These are phyloP conservation scores for Coemansia sp. DNA, from an alignment of 192 early-diverging fungal species.

Conservation along the genomic window DNA sequence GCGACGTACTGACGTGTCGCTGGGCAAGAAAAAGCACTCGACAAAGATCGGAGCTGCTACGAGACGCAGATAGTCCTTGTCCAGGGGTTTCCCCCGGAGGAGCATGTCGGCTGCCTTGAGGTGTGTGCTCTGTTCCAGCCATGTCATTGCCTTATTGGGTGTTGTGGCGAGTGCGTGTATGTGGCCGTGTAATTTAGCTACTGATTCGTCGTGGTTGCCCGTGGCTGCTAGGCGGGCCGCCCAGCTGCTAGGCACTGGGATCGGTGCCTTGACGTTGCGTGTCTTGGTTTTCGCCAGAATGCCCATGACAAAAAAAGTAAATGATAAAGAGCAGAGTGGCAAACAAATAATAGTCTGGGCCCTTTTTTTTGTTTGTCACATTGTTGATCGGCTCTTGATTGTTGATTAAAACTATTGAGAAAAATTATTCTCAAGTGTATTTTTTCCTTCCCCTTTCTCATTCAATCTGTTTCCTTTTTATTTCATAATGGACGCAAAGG, in stretches of 20 bases:
- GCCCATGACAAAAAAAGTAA: constrained; percentile 27
- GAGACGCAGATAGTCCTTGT: constrained; percentile 34
- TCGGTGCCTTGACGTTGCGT: constrained; percentile 34
- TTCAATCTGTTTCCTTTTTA: neutral
- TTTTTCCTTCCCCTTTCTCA: neutral
- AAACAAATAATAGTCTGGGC: neutral
- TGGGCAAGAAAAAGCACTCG: constrained; percentile 43
- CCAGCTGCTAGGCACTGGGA: constrained; percentile 39
- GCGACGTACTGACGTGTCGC: constrained; percentile 21
- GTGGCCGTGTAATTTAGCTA: constrained; percentile 2
- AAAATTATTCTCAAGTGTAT: neutral
- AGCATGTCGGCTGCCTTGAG: constrained; percentile 18
- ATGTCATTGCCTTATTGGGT: constrained; percentile 7
- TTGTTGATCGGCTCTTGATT: neutral
- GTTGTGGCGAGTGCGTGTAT: constrained; percentile 6
- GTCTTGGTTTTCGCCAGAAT: constrained; percentile 28
- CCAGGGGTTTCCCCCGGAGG: neutral
- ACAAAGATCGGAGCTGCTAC: constrained; percentile 35
- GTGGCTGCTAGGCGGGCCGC: neutral
- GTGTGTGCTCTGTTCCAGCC: constrained; percentile 43
- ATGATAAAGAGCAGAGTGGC: neutral
- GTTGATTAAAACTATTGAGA: neutral
- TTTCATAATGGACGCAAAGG: constrained; percentile 31
- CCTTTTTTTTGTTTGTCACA: neutral
- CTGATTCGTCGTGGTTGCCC: neutral